Evolutionary conservation across 305 asterid genomes (phyloP).

Genomic region (Nicotiana rustica): DNA sequence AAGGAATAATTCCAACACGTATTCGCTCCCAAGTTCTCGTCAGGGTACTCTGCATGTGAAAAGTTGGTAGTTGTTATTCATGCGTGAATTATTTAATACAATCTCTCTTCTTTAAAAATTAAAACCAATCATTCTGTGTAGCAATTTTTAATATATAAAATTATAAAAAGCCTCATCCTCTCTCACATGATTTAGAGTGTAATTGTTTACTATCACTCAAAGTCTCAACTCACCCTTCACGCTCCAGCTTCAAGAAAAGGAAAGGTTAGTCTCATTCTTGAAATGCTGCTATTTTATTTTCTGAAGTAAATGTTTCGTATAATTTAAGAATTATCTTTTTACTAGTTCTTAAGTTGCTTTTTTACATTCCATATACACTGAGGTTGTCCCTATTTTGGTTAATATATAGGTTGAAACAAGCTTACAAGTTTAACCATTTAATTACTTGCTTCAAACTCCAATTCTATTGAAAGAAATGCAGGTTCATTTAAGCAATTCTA

Average conservation of each 20-base stretch:
- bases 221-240: conserved; percentile 71
- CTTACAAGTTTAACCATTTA: background rate
- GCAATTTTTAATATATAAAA: conserved; percentile 35
- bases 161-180: conserved; percentile 39
- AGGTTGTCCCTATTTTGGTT: conserved; percentile 16
- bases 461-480: background rate
- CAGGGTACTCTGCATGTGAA: conserved; percentile 15
- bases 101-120: conserved; percentile 39
- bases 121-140: conserved; percentile 18
- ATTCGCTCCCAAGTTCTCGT: background rate
- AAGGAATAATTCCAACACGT: background rate
- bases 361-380: background rate
- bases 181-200: conserved; percentile 47
- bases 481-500: background rate
- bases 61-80: conserved; percentile 15
- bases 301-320: background rate
- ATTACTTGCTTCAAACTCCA: background rate
- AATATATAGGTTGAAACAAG: conserved; percentile 21
- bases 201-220: conserved; percentile 33
- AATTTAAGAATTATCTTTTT: background rate
- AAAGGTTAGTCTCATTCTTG: conserved; percentile 48
- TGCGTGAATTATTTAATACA: conserved; percentile 39
- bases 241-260: conserved; percentile 68
- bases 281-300: conserved; percentile 22
- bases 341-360: background rate